Evolutionary conservation across 2,329 filamentous ascomycete genomes (phyloP), one percentile per base, ranked within the genome.

Genomic region (Trichoderma sp.): DNA sequence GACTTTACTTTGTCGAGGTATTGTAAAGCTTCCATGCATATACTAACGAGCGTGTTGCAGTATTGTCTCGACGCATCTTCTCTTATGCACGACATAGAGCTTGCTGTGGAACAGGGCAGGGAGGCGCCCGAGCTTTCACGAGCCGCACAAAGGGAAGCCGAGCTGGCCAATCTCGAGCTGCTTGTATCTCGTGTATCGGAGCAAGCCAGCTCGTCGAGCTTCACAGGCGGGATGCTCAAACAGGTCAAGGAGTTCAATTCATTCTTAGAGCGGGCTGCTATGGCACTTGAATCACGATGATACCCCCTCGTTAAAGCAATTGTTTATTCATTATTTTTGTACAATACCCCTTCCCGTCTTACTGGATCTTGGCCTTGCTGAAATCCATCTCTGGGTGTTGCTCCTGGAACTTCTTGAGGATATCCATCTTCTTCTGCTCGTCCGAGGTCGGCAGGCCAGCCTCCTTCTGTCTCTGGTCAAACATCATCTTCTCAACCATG

Each of bases 401-500:
- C 65, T 85, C 86, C 88, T 98, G 92, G 84, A 99, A 98, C 85
- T 97, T 94, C 84, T 93, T 92, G 80, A 99, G 84, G 77, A 99
- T 91, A 70, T 99, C 95, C 79, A 90, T 83, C 88, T 98, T 98
- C 87, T 95, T 93, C 87, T 97, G 91, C 85, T 99, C 96, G 76
- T 98, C 96, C 75, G 93, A 97, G 13, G 92, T 94, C 61, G 94
- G 93, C 82, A 92, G 88, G 5, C 96, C 96, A 82, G 88, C 85
- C 85, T 98, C 95, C 89, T 99, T 99, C 85, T 98, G 95, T 76
- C 93, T 88, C 87, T 99, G 96, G 85, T 99, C 96, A 78, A 88
- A 99, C 96, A 99, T 99, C 96, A 99, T 99, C 89, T 99, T 99
- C 90, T 99, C 96, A 58, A 99, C 96, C 95, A 99, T 98, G 72